Evolutionary conservation across 352 stramenopile genomes (phyloP).

Genomic region (Phytophthora multivora): DNA sequence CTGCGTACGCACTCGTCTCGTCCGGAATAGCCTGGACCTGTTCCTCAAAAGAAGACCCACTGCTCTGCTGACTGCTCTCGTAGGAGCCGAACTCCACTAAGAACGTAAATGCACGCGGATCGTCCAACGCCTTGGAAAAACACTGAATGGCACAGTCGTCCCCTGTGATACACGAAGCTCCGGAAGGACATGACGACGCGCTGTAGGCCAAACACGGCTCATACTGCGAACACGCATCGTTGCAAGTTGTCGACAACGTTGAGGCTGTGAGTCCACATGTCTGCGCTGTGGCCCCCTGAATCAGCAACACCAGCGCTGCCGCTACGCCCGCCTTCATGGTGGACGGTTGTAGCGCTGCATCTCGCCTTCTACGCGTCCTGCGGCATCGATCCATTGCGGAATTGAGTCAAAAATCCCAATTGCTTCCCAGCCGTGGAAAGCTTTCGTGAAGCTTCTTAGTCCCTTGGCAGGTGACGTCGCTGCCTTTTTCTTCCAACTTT

Average conservation of each 20-base stretch:
- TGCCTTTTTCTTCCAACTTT: constrained; percentile 40
- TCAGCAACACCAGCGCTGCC: constrained; percentile 18
- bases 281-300: constrained; percentile 17
- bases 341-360: background rate
- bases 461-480: constrained; percentile 18
- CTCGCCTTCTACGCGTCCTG: constrained; percentile 20
- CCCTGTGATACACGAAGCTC: constrained; percentile 21
- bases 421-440: constrained; percentile 4
- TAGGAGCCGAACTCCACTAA: constrained; percentile 57
- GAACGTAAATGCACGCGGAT: constrained; percentile 52
- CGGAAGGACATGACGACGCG: constrained; percentile 28
- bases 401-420: constrained; percentile 22
- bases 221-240: constrained; percentile 43
- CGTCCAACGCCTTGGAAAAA: constrained; percentile 33
- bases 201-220: constrained; percentile 59
- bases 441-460: constrained; percentile 20
- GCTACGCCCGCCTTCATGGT: constrained; percentile 14
- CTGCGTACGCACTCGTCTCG: constrained; percentile 36
- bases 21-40: constrained; percentile 9
- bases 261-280: constrained; percentile 14
- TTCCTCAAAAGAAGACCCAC: constrained; percentile 14
- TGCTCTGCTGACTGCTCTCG: constrained; percentile 29
- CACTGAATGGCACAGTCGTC: constrained; percentile 55
- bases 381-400: constrained; percentile 15
- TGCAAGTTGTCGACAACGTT: constrained; percentile 57